Base-by-base conservation (phyloP, 345 rosid species). In the Lenwebbia sp. region DNA sequence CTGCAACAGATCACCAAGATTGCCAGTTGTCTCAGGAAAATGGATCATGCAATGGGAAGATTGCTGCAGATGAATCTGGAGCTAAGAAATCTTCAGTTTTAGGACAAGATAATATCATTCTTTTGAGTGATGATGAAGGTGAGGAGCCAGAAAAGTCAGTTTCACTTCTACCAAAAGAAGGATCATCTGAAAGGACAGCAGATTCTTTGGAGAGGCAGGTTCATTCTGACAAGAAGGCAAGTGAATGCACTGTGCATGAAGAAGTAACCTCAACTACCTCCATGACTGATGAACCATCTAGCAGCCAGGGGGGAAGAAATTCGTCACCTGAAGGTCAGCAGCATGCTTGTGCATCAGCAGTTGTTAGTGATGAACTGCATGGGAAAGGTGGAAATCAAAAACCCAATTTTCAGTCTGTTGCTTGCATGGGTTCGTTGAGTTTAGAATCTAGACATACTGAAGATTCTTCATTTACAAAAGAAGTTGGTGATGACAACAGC, bases 81-180 rank as follows among this genome's bases (percentile, higher is more conserved):
- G 88, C 85, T 81, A 87, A 89, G 88, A 93, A 90, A 82, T 81
- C 88, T 84, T 87, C 90, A 56, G 88, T 57, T 86, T 87, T 86
- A 60, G 87, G 58, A 84, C 88, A 90, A 41, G 89, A 89, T 86
- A 87, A 91, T 87, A 86, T 95, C 85, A 94, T 98, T 87, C 89
- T 92, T 85, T 94, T 94, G 78, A 97, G 98, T 82, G 98, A 95
- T 85, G 99, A 98, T 86, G 98, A 98, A 88, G 94, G 88, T 82
- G 90, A 91, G 82, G 95, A 88, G 86, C 88, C 89, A 54, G 83
- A 88, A 90, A 94, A 90, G 88, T 88, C 88, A 87, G 86, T 82
- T 90, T 86, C 85, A 37, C 89, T 86, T 90, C 86, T 81, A 87
- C 87, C 86, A 84, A 88, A 87, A 41, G 90, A 83, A 87, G 84